Conservation (phyloP, 345 rosid species). For the Salix koriyanagi region DNA sequence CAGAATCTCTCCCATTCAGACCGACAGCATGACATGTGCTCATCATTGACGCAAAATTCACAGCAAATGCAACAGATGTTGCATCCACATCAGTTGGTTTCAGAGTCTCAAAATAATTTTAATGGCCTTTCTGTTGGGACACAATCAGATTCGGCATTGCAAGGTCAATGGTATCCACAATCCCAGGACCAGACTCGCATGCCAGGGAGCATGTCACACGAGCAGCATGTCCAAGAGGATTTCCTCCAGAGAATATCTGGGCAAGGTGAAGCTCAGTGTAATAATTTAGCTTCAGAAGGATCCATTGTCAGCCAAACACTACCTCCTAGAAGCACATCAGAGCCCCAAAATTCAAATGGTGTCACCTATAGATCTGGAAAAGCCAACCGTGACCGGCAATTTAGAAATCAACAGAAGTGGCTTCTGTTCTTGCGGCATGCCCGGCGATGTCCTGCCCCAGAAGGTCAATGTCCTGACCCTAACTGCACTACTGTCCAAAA, state of each 20-base stretch:
- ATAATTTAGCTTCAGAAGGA: slow-evolving; percentile 59
- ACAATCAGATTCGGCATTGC: slow-evolving; percentile 48
- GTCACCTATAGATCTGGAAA: slow-evolving; percentile 46
- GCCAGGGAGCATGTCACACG: slow-evolving; percentile 46
- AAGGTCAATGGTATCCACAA: slow-evolving; percentile 60
- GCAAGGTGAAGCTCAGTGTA: slow-evolving; percentile 74
- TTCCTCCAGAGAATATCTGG: slow-evolving; percentile 66
- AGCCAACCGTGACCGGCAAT: slow-evolving; percentile 53
- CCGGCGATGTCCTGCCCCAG: slow-evolving; percentile 66
- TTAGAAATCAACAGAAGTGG: slow-evolving; percentile 75
- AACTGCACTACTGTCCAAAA: slow-evolving; percentile 57
- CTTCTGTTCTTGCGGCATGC: slow-evolving; percentile 88
- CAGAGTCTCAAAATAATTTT: slow-evolving; percentile 50
- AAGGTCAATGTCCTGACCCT: slow-evolving; percentile 71
- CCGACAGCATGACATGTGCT: slow-evolving; percentile 40
- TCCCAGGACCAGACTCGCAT: slow-evolving; percentile 48
- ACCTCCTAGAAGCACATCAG: slow-evolving; percentile 43
- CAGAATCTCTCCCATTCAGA: slow-evolving; percentile 40
- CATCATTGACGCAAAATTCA: slow-evolving; percentile 48
- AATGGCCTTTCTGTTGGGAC: slow-evolving; percentile 42
- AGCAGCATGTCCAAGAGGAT: slow-evolving; percentile 71
- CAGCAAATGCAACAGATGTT: slow-evolving; percentile 59
- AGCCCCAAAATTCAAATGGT: slow-evolving; percentile 40
- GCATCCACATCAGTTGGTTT: slow-evolving; percentile 46
- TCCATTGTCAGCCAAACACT: slow-evolving; percentile 41